phyloP scores from a whole-genome alignment of 108 stramenopile species.

The Pseudonitzschia delicatissima region DNA sequence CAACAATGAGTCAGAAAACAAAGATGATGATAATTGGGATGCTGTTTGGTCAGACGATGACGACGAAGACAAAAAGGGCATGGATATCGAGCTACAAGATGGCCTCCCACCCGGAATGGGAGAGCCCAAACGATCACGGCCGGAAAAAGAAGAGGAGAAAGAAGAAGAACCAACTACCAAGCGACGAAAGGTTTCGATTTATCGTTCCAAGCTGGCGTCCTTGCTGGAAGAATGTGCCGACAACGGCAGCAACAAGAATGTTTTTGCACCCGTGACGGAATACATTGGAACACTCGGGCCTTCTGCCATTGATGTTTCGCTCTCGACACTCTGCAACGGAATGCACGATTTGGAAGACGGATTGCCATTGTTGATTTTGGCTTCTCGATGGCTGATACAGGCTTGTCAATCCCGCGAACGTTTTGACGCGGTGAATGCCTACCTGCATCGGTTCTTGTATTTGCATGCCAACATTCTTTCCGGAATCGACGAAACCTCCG shows the following conservation, averaged over 20 bases:
- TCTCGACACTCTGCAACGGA: constrained; percentile 80
- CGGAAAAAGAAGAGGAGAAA: constrained; percentile 17
- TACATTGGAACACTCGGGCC: constrained; percentile 77
- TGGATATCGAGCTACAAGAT: constrained; percentile 30
- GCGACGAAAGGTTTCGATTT: constrained; percentile 54
- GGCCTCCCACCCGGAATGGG: constrained; percentile 13
- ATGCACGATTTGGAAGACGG: constrained; percentile 85
- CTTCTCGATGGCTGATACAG: constrained; percentile 72
- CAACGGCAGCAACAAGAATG: not conserved
- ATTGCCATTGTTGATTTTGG: constrained; percentile 61
- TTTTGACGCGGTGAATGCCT: constrained; percentile 86
- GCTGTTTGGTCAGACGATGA: constrained; percentile 87
- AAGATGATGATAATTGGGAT: constrained; percentile 71
- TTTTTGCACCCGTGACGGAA: constrained; percentile 57
- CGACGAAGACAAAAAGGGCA: constrained; percentile 35
- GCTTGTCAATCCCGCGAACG: constrained; percentile 67
- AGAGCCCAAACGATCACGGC: constrained; percentile 21
- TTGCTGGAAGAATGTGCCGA: constrained; percentile 54
- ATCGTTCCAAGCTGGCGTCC: constrained; percentile 69
- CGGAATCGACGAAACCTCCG: constrained; percentile 44
- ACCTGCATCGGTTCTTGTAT: constrained; percentile 80
- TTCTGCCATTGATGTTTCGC: constrained; percentile 90
- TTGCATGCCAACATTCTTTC: constrained; percentile 68
- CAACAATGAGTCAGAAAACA: constrained; percentile 16
- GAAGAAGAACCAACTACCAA: constrained; percentile 14